Conservation (phyloP, 2,329 filamentous ascomycete genomes). For the Sporothrix globosa region DNA sequence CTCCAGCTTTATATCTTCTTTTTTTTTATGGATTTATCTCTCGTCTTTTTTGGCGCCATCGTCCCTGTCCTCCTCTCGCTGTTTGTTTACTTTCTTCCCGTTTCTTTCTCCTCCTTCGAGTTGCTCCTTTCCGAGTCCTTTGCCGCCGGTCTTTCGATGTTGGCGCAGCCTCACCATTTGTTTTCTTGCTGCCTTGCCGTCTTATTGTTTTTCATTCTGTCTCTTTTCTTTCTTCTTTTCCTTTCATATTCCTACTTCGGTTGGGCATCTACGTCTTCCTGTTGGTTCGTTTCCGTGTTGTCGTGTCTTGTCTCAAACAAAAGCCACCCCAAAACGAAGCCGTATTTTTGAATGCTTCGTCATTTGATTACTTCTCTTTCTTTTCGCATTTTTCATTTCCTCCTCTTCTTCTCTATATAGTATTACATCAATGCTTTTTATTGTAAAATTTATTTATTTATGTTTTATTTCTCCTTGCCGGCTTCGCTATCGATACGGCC, state of each 20-base stretch:
- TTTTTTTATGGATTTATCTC: background rate
- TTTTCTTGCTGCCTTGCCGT: background rate
- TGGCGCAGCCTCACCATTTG: background rate
- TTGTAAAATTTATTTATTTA: background rate
- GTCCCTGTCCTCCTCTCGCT: too few relatives aligned
- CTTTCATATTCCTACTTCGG: too few relatives aligned
- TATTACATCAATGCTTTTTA: background rate
- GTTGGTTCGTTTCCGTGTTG: background rate
- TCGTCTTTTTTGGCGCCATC: background rate
- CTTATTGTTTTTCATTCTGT: too few relatives aligned
- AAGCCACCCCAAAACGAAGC: background rate
- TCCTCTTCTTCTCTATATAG: background rate
- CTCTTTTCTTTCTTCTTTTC: too few relatives aligned
- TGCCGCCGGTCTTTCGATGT: slow-evolving; percentile 10
- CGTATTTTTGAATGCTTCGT: background rate
- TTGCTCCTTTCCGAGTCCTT: slow-evolving; percentile 5
- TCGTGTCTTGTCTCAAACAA: slow-evolving; percentile 14
- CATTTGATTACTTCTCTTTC: background rate
- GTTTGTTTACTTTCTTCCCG: slow-evolving; percentile 6
- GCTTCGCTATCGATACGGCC: background rate
- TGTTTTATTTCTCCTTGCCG: too few relatives aligned
- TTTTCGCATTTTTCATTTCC: background rate
- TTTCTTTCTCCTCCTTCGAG: background rate
- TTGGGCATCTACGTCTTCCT: background rate
- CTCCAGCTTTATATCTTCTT: too few relatives aligned